Conservation (phyloP, 2,329 filamentous ascomycete species). For the Byssoonygena ceratinophila region DNA sequence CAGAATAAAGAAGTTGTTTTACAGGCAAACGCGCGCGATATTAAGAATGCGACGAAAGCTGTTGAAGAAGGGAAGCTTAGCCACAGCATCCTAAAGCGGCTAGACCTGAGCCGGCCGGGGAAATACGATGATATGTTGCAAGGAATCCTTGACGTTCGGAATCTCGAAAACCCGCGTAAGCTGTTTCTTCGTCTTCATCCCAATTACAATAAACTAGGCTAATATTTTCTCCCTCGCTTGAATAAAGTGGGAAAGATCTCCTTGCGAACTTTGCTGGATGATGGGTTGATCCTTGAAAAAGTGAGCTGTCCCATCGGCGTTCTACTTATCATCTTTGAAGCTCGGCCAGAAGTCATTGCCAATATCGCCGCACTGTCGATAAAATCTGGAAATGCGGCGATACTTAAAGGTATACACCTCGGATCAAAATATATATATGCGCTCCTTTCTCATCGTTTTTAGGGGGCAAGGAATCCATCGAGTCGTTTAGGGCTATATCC, state of each 20-base stretch:
- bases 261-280: conserved; percentile 73
- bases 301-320: conserved; percentile 93
- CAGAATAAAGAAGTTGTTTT: conserved; percentile 64
- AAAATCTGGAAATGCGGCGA: conserved; percentile 94
- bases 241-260: conserved; percentile 67
- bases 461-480: conserved; percentile 87
- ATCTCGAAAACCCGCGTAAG: conserved; percentile 72
- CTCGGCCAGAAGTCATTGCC: conserved; percentile 92
- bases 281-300: conserved; percentile 72
- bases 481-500: conserved; percentile 90
- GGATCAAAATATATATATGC: background rate
- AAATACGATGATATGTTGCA: conserved; percentile 98
- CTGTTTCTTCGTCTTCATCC: background rate
- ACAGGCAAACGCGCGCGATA: conserved; percentile 73
- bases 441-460: conserved; percentile 9
- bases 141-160: conserved; percentile 79
- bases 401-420: conserved; percentile 62
- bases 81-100: conserved; percentile 71
- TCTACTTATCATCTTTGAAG: conserved; percentile 97
- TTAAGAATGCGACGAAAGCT: conserved; percentile 61
- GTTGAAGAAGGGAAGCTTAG: conserved; percentile 66
- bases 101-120: conserved; percentile 74
- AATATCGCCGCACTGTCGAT: conserved; percentile 94
- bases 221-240: conserved; percentile 5
- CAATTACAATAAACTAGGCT: background rate